phyloP scores from a whole-genome alignment of 2,329 filamentous ascomycete species.

The Verticillium klebahnii region DNA sequence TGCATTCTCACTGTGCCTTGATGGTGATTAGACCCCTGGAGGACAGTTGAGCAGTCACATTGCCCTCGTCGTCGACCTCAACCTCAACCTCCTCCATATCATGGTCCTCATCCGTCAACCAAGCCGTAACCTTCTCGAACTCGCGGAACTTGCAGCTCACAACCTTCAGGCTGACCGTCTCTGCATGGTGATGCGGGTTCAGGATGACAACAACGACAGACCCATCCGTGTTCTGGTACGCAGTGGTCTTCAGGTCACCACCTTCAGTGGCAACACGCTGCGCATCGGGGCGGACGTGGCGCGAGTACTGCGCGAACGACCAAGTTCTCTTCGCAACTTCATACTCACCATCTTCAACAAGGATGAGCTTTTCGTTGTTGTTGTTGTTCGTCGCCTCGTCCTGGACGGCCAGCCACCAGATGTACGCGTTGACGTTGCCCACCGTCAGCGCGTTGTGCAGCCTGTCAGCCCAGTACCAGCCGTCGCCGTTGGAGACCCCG shows the following conservation, averaged over 20 bases:
- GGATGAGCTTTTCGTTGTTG: conserved; percentile 19
- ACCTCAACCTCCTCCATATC: conserved; percentile 3
- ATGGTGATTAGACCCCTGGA: conserved; percentile 1
- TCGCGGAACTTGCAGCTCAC: not conserved
- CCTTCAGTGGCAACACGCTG: conserved; percentile 23
- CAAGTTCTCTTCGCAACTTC: conserved; percentile 24
- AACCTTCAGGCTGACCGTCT: not conserved
- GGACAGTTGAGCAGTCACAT: not conserved
- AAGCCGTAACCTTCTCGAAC: not conserved
- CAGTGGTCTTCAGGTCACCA: conserved; percentile 24
- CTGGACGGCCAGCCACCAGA: conserved; percentile 4
- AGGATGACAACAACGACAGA: not conserved
- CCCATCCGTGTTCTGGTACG: conserved; percentile 31
- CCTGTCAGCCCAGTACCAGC: conserved; percentile 2
- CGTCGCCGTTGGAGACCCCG: conserved; percentile 22
- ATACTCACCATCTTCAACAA: conserved; percentile 26
- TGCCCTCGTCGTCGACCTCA: not conserved
- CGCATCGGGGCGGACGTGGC: conserved; percentile 31
- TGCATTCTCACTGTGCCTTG: not conserved
- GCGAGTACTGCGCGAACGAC: conserved; percentile 33
- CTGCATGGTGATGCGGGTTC: not conserved
- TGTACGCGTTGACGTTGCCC: conserved; percentile 2
- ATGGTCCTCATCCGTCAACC: conserved; percentile 3
- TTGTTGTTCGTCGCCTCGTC: conserved; percentile 5
- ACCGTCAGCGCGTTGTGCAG: conserved; percentile 2